Conservation (phyloP, 371 early-diverging fungal species). For the Mucor velutinosus region DNA sequence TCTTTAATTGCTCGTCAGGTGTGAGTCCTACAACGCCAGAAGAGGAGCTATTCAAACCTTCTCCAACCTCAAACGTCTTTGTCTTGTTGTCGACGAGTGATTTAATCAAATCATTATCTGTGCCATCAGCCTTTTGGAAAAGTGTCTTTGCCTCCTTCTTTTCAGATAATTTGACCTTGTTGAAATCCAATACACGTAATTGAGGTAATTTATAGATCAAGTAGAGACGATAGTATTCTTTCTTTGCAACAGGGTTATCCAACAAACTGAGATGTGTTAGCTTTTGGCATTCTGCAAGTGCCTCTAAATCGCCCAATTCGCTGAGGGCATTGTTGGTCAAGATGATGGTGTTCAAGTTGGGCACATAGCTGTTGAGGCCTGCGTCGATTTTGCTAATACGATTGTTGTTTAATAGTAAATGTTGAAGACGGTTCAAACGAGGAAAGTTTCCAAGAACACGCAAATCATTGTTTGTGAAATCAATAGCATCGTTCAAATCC, state of each 20-base stretch:
- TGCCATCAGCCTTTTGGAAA: conserved; percentile 67
- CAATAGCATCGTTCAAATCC: conserved; percentile 92
- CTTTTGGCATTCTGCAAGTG: conserved; percentile 55
- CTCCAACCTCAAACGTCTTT: conserved; percentile 78
- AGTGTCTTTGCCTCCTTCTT: conserved; percentile 71
- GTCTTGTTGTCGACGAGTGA: conserved; percentile 61
- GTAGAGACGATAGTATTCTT: conserved; percentile 80
- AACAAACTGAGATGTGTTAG: conserved; percentile 73
- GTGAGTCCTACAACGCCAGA: conserved; percentile 48
- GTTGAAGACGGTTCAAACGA: conserved; percentile 74
- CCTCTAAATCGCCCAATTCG: conserved; percentile 85
- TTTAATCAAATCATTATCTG: conserved; percentile 63
- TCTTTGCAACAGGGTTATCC: conserved; percentile 87
- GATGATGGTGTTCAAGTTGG: conserved; percentile 79
- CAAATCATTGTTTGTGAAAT: conserved; percentile 92
- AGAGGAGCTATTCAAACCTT: conserved; percentile 60
- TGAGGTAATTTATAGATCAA: conserved; percentile 77
- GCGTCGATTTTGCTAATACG: conserved; percentile 79
- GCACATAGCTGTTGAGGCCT: conserved; percentile 64
- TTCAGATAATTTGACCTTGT: conserved; percentile 72
- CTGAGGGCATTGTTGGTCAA: conserved; percentile 83
- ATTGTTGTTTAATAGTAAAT: conserved; percentile 83
- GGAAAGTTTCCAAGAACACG: conserved; percentile 89
- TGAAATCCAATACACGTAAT: conserved; percentile 88
- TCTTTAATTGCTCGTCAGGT: conserved; percentile 63